phyloP scores from a whole-genome alignment of 108 stramenopile genomes.

The Nannochloropsis salina region DNA sequence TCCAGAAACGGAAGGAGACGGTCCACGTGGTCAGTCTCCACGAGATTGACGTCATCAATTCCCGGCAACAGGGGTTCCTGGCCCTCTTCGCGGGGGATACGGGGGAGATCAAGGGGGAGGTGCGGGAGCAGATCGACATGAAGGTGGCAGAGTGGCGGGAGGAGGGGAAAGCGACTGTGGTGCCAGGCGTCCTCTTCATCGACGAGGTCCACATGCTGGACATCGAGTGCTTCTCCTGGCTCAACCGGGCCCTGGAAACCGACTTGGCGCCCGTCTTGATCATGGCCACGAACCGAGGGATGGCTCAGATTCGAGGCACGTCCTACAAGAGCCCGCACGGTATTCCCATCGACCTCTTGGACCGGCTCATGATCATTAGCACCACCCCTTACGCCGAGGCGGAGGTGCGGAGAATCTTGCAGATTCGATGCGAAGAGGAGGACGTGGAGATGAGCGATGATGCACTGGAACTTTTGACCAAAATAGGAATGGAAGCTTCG shows the following conservation, averaged over 20 bases:
- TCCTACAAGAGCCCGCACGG: conserved; percentile 92
- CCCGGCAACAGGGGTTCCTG: conserved; percentile 85
- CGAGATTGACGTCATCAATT: conserved; percentile 99
- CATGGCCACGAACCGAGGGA: conserved; percentile 85
- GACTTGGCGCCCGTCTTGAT: conserved; percentile 83
- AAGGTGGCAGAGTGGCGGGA: conserved; percentile 96
- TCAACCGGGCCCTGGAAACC: conserved; percentile 78
- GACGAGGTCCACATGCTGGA: conserved; percentile 98
- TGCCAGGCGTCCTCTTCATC: conserved; percentile 97
- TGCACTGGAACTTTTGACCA: conserved; percentile 86
- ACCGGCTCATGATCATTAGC: conserved; percentile 91
- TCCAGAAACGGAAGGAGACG: conserved; percentile 94
- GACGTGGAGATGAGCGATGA: conserved; percentile 94
- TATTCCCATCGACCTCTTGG: conserved; percentile 90
- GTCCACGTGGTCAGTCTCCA: conserved; percentile 90
- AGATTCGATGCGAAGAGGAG: conserved; percentile 78
- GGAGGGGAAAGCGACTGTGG: conserved; percentile 91
- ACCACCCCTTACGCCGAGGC: conserved; percentile 77
- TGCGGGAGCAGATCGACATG: conserved; percentile 92
- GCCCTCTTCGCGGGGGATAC: conserved; percentile 98
- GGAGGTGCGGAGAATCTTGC: conserved; percentile 67
- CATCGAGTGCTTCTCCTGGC: conserved; percentile 90
- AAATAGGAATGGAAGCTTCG: conserved; percentile 90
- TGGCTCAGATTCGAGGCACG: conserved; percentile 84
- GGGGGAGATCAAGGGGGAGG: conserved; percentile 92